Percentiles rank a stretch among this genome's conserved stretches.
Evolutionary conservation across 306 rosid species (phyloP).

Genomic region (Rosa rugosa): DNA sequence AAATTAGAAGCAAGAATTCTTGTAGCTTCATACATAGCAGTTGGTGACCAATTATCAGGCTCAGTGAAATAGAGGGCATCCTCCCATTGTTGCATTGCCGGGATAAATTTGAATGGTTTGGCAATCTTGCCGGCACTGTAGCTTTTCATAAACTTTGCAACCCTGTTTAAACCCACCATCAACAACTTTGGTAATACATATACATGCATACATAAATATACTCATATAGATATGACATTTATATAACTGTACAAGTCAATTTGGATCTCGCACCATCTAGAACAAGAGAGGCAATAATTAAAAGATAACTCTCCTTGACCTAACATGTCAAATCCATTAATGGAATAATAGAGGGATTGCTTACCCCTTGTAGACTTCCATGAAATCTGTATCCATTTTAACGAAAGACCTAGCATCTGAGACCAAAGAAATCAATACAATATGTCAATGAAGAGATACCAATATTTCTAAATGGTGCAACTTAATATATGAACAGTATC

Average conservation of each 20-base stretch:
- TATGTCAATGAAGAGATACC: not conserved
- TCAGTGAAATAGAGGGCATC: constrained; percentile 70
- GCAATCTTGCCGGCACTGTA: constrained; percentile 74
- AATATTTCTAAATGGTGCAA: too few species aligned
- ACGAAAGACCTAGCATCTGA: constrained; percentile 71
- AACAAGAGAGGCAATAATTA: too few species aligned
- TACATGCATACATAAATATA: too few species aligned
- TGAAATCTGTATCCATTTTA: constrained; percentile 54
- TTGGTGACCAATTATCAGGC: constrained; percentile 92
- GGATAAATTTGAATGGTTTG: constrained; percentile 67
- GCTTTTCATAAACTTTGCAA: constrained; percentile 58
- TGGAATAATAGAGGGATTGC: not conserved
- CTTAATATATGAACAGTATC: too few species aligned
- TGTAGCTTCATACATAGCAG: constrained; percentile 60
- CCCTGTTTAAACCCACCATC: constrained; percentile 36
- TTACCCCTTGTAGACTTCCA: constrained; percentile 76
- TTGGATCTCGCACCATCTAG: too few species aligned
- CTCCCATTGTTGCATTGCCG: constrained; percentile 74
- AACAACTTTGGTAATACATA: too few species aligned
- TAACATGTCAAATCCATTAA: not conserved
- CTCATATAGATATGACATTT: too few species aligned
- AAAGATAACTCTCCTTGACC: too few species aligned
- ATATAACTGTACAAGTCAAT: too few species aligned
- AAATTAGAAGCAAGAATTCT: constrained; percentile 81
- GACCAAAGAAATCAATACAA: constrained; percentile 7